A percentile compares a stretch with the other conserved stretches of the same genome.
Evolutionary conservation across 2,329 filamentous ascomycete genomes (phyloP).

Genomic region (Paramyrothecium sp.): DNA sequence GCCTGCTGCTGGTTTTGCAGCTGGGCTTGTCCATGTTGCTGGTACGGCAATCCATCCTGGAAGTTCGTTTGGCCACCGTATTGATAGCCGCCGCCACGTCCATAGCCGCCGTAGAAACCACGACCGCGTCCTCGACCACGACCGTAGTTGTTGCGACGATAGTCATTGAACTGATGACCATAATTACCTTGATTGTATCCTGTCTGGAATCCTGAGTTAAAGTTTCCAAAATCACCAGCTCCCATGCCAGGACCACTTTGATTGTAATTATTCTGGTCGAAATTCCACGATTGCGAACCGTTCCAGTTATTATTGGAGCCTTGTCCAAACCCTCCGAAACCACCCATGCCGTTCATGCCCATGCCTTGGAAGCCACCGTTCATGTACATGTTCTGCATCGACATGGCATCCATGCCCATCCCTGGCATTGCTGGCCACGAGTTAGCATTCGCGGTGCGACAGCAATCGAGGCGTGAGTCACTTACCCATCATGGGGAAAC

Average conservation of each 20-base stretch:
- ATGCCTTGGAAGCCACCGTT: constrained; percentile 76
- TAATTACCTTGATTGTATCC: constrained; percentile 83
- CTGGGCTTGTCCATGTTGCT: constrained; percentile 22
- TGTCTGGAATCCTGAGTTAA: constrained; percentile 76
- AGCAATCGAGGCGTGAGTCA: constrained; percentile 15
- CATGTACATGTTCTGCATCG: constrained; percentile 76
- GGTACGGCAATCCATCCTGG: constrained; percentile 29
- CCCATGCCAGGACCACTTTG: constrained; percentile 80
- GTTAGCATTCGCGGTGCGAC: not conserved
- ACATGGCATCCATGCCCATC: constrained; percentile 82
- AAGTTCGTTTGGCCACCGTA: constrained; percentile 37
- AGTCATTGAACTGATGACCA: constrained; percentile 74
- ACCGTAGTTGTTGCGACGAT: constrained; percentile 66
- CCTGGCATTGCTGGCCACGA: constrained; percentile 65
- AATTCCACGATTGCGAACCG: constrained; percentile 79
- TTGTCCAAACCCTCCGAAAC: constrained; percentile 59
- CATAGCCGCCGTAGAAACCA: constrained; percentile 54
- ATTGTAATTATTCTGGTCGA: constrained; percentile 87
- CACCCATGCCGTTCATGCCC: constrained; percentile 77
- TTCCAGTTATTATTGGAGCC: constrained; percentile 79
- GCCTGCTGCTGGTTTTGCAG: constrained; percentile 12
- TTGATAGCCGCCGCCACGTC: constrained; percentile 57
- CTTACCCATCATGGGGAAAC: constrained; percentile 86
- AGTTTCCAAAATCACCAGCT: constrained; percentile 76
- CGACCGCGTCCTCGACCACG: constrained; percentile 65